phyloP scores from a whole-genome alignment of 768 basidiomycete species.

The Leccinellum rugosiceps region DNA sequence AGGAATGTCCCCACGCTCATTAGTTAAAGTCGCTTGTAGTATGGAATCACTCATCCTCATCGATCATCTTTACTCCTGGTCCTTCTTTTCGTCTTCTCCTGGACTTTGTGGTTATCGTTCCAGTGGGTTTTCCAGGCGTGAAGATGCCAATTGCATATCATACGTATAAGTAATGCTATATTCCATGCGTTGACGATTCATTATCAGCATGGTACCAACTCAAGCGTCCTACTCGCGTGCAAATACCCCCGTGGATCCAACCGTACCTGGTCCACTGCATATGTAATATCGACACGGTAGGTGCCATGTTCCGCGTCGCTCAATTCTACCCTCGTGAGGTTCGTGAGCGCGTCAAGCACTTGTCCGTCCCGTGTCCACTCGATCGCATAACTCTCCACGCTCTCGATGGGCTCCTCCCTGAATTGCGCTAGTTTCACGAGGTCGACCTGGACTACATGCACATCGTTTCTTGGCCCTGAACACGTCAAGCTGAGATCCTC shows the following conservation, averaged over 20 bases:
- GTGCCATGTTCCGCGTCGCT: conserved; percentile 34
- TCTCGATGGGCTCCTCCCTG: conserved; percentile 27
- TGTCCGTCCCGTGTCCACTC: conserved; percentile 52
- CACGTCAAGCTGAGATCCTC: conserved; percentile 49
- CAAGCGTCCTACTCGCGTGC: conserved; percentile 18
- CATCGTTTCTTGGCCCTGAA: conserved; percentile 26
- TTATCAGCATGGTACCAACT: conserved; percentile 3
- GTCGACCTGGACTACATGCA: conserved; percentile 41
- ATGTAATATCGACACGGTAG: conserved; percentile 48
- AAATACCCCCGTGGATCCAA: conserved; percentile 40
- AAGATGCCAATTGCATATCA: conserved; percentile 11
- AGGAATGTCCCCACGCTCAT: conserved; percentile 17
- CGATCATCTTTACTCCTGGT: neutral
- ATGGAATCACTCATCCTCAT: conserved; percentile 17
- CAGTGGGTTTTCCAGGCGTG: conserved; percentile 19
- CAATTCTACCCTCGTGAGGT: conserved; percentile 49
- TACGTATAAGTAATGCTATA: conserved; percentile 12
- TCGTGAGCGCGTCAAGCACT: conserved; percentile 42
- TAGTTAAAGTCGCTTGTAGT: conserved; percentile 24
- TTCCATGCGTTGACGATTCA: neutral
- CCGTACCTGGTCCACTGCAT: conserved; percentile 56
- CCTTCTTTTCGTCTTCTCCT: neutral
- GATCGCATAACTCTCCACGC: conserved; percentile 52
- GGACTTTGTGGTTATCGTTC: conserved; percentile 17
- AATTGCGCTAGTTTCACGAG: conserved; percentile 65